Base-by-base conservation (phyloP, 805 yeast genomes). In the Starmerella davenportii region DNA sequence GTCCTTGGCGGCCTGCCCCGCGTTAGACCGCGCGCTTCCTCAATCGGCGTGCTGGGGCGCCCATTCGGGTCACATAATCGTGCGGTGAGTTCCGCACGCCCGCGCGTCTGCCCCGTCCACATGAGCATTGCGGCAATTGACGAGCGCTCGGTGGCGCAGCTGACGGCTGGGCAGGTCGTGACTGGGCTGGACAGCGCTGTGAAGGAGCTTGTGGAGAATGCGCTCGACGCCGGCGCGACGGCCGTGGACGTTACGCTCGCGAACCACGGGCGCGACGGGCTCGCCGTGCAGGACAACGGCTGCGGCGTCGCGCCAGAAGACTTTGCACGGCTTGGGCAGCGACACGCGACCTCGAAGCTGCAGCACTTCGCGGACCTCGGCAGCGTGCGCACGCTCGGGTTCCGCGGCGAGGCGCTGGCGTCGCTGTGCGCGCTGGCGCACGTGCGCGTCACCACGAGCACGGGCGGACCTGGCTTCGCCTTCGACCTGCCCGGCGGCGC, bases 141-240 rank as follows among this genome's bases (percentile, higher is more conserved):
- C 27, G 45, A 46, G 1, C 48, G 50, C 8, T 93, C 85, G 47
- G 66, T 84, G 5, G 80, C 79, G 46, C 64, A 68, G 42, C 72
- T 87, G 41, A 82, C 95, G 0, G 81, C 95, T 0, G 95, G 95
- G 0, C 98, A 90, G 55, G 96, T 90, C 13, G 79, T 90, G 11
- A 69, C 75, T 4, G 93, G 80, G 49, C 58, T 90, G 32, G 63
- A 71, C 0, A 72, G 87, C 0, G 78, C 80, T 0, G 74, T 78
- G 23, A 87, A 87, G 53, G 98, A 87, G 54, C 59, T 85, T 1
- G 65, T 90, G 2, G 98, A 87, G 51, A 87, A 87, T 54, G 62
- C 90, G 23, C 60, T 87, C 5, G 98, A 90, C 59, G 90, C 95
- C 0, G 56, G 65, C 18, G 69, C 90, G 8, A 63, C 69, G 0